These are phyloP conservation scores for Podospora tetraspora DNA, from an alignment of 495 filamentous ascomycete species.

Conservation along the genomic window DNA sequence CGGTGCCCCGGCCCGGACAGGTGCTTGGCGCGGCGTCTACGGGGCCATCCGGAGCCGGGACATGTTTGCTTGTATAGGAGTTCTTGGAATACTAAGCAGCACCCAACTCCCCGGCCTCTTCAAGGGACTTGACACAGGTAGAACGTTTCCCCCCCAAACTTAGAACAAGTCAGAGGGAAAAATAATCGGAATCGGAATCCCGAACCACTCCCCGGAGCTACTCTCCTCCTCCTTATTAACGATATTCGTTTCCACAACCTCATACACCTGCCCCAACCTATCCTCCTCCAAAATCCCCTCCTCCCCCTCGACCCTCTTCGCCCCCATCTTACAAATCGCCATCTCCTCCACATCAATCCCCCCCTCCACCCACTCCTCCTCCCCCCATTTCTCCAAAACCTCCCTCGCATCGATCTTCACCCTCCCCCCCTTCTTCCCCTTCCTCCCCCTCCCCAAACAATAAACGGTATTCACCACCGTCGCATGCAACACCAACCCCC, in stretches of 20 bases:
- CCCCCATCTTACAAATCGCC: conserved; percentile 74
- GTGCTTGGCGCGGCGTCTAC: not conserved
- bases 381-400: conserved; percentile 47
- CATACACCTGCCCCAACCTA: conserved; percentile 45
- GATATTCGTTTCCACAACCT: conserved; percentile 34
- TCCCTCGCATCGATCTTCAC: conserved; percentile 49
- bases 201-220: not conserved
- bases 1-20: not conserved
- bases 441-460: conserved; percentile 40
- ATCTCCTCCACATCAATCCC: conserved; percentile 55
- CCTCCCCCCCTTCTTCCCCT: conserved; percentile 26
- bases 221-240: not conserved
- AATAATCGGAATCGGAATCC: too few relatives aligned
- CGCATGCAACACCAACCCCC: conserved; percentile 74
- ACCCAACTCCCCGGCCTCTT: too few relatives aligned
- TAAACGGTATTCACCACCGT: conserved; percentile 89
- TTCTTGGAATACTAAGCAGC: not conserved
- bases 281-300: conserved; percentile 35
- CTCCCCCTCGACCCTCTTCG: conserved; percentile 50
- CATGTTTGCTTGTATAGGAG: not conserved
- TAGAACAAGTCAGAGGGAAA: not conserved
- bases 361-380: conserved; percentile 57
- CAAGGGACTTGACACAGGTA: not conserved
- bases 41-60: not conserved
- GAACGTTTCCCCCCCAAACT: not conserved